A percentile compares a stretch with the other conserved stretches of the same genome.
Evolutionary conservation across 495 filamentous ascomycete genomes (phyloP).

Genomic region (Rhypophila decipiens): DNA sequence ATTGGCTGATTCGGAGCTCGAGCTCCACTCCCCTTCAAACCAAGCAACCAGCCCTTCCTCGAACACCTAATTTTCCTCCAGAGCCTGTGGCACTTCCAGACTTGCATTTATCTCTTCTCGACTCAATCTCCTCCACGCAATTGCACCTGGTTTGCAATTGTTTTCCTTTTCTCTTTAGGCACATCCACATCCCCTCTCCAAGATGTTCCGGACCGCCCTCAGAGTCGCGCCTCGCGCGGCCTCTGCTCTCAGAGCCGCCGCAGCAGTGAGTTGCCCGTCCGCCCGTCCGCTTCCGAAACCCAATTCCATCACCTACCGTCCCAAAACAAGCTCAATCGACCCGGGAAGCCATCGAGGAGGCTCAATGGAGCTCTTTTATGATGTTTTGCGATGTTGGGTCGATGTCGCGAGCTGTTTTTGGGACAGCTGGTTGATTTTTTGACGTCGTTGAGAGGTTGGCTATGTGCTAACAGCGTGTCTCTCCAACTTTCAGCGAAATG

Average conservation of each 20-base stretch:
- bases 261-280: slow-evolving; percentile 71
- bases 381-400: slow-evolving; percentile 14
- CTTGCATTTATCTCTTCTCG: slow-evolving; percentile 25
- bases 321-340: slow-evolving; percentile 30
- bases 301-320: slow-evolving; percentile 31
- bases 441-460: slow-evolving; percentile 27
- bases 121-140: slow-evolving; percentile 43
- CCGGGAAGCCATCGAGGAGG: slow-evolving; percentile 14
- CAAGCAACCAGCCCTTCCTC: slow-evolving; percentile 27
- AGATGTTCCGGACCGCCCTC: slow-evolving; percentile 97
- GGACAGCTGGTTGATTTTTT: slow-evolving; percentile 30
- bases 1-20: slow-evolving; percentile 12
- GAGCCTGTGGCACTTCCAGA: slow-evolving; percentile 18
- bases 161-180: slow-evolving; percentile 27
- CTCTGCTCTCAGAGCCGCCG: slow-evolving; percentile 84
- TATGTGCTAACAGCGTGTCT: slow-evolving; percentile 45
- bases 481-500: slow-evolving; percentile 66
- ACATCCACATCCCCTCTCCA: slow-evolving; percentile 34
- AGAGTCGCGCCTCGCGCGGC: slow-evolving; percentile 86
- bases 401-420: slow-evolving; percentile 25
- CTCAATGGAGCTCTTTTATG: slow-evolving; percentile 42
- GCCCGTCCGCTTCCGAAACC: slow-evolving; percentile 28
- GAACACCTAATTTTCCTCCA: slow-evolving; percentile 35
- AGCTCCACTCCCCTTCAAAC: slow-evolving; percentile 12
- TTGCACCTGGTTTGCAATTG: slow-evolving; percentile 48